Base-by-base conservation (phyloP, 139 green algal species). In the Chlamydomonas urium region DNA sequence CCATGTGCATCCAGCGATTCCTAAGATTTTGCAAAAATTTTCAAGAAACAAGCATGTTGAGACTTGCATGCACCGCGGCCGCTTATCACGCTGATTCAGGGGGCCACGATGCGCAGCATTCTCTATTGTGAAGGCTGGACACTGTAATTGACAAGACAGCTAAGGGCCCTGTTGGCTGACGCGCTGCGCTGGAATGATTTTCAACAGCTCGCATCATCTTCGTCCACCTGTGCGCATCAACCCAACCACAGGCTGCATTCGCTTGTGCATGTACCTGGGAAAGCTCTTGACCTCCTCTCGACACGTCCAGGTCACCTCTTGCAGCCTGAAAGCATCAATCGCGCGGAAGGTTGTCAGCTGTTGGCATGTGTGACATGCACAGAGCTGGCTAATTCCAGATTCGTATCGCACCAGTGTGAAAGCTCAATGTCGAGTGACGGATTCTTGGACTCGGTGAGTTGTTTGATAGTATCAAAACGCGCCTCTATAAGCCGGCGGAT, bases 401-500 rank as follows among this genome's bases (percentile, higher is more conserved):
- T 5, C 5, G 23, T 29, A 62, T 62, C 78, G 36, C 50, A 86
- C 83, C 84, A 89, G 28, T 73, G 63, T 26, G 72, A 78, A 0
- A 83, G 60, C 50, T 85, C 81, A n/a, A 78, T 24, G 5, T 75
- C 67, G 38, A 89, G 70, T 36, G 75, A 71, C n/a, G 84, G 84
- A 14, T 75, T 48, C 32, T 58, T 57, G 8, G 69, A 79, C 69
- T 89, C 84, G 36, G 84, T 86, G 78, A 89, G 79, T 31, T 33
- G 17, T 66, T 89, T 89, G 71, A 89, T 86, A 24, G 86, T 79
- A 45, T 89, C 84, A 75, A 89, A 89, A 21, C 69, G 74, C 24
- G 53, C 75, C 76, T 89, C 84, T 33, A 89, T 77, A 24, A 81
- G 24, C 10, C 78, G 69, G 0, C 84, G 72, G 38, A 89, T 84